Evolutionary conservation across 208 protist genomes (phyloP).

Genomic region (Leishmania braziliensis): DNA sequence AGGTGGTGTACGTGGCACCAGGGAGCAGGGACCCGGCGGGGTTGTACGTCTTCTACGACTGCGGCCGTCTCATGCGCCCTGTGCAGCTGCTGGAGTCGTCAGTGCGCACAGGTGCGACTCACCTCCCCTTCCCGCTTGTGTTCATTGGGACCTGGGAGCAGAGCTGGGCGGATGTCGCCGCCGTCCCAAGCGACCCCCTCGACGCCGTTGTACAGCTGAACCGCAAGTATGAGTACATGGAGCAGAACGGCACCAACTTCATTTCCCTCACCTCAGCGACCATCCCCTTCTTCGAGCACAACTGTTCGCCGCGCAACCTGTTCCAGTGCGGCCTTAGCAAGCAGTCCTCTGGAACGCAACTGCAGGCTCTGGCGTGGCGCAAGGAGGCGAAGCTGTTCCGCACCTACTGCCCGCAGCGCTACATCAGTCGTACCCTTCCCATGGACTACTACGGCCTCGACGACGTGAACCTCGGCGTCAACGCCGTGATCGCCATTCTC

Average conservation of each 20-base stretch:
- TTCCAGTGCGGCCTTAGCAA: conserved; percentile 99
- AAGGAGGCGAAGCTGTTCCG: conserved; percentile 99
- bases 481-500: conserved; percentile 99
- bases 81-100: conserved; percentile 89
- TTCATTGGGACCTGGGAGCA: conserved; percentile 98
- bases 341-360: conserved; percentile 99
- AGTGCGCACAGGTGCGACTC: conserved; percentile 38
- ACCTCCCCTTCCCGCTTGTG: conserved; percentile 68
- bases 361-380: conserved; percentile 91
- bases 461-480: conserved; percentile 98
- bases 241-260: conserved; percentile 95
- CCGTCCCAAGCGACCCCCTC: conserved; percentile 80
- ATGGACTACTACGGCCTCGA: conserved; percentile 96
- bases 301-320: conserved; percentile 99
- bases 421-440: conserved; percentile 93
- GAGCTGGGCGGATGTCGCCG: conserved; percentile 97
- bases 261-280: conserved; percentile 97
- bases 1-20: conserved; percentile 80
- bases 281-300: conserved; percentile 99
- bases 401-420: conserved; percentile 96
- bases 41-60: conserved; percentile 93
- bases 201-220: conserved; percentile 80
- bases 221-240: conserved; percentile 93
- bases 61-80: conserved; percentile 95
- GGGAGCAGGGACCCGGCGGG: conserved; percentile 72